phyloP scores from a whole-genome alignment of 164 flowering plant genomes.

The Tinospora cordifolia region DNA sequence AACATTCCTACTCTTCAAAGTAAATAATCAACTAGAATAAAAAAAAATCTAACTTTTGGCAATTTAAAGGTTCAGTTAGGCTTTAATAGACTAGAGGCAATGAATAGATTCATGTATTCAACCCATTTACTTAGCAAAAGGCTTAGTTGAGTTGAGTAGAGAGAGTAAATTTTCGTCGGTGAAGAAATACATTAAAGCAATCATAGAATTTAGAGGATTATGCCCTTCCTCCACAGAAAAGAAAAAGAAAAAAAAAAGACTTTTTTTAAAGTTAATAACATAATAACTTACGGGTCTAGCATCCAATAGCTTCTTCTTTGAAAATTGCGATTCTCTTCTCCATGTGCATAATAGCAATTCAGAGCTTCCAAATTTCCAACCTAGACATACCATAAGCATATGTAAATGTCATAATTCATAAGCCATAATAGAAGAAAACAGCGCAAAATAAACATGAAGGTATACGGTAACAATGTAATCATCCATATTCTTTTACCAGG shows the following conservation, averaged over 20 bases:
- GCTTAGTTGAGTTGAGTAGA: no score
- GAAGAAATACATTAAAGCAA: no score
- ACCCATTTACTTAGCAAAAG: no score
- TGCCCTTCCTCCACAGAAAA: not conserved
- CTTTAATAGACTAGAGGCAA: no score
- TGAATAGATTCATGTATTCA: no score
- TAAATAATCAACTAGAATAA: no score
- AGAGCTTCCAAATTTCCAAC: conserved; percentile 74
- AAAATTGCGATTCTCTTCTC: conserved; percentile 60
- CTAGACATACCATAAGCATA: conserved; percentile 29
- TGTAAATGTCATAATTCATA: not conserved
- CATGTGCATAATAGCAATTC: conserved; percentile 91
- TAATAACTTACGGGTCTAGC: conserved; percentile 67
- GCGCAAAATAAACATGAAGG: not conserved
- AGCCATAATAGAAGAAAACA: not conserved
- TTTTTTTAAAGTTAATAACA: not conserved
- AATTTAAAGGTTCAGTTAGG: no score
- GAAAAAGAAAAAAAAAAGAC: not conserved
- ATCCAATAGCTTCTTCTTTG: conserved; percentile 92
- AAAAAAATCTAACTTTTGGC: no score
- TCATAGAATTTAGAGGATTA: no score
- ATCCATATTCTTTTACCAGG: no score
- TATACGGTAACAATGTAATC: not conserved
- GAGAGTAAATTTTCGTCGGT: no score
- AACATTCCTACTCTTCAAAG: no score